Conservation (phyloP, 2,329 filamentous ascomycete species). For the Grosmannia clavigera region DNA sequence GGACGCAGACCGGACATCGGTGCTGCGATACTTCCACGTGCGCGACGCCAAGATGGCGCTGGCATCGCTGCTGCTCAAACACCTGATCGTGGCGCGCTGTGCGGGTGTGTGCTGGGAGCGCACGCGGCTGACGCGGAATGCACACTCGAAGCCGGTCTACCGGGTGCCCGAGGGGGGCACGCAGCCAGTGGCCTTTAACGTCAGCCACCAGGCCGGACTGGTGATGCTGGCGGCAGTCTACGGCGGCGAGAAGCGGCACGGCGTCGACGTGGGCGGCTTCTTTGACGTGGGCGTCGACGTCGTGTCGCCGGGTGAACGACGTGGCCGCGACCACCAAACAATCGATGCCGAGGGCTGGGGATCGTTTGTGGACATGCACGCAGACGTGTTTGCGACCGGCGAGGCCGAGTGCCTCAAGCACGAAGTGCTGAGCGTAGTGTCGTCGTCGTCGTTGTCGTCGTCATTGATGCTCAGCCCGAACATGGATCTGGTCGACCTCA, state of each 20-base stretch:
- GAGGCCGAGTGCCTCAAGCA: slow-evolving; percentile 52
- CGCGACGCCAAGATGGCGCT: slow-evolving; percentile 65
- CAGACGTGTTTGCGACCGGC: slow-evolving; percentile 51
- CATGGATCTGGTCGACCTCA: slow-evolving; percentile 39
- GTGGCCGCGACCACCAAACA: slow-evolving; percentile 45
- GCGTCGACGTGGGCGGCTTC: slow-evolving; percentile 18
- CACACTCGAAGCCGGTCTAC: slow-evolving; percentile 41
- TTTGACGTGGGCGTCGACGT: slow-evolving; percentile 58
- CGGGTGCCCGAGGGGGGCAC: slow-evolving; percentile 12
- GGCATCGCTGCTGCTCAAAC: slow-evolving; percentile 62
- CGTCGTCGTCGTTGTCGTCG: not conserved
- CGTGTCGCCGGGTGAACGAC: slow-evolving; percentile 61
- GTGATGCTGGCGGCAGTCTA: slow-evolving; percentile 51
- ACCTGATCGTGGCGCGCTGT: slow-evolving; percentile 47
- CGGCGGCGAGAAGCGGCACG: slow-evolving; percentile 30
- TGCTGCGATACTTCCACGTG: slow-evolving; percentile 51
- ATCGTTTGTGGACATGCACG: slow-evolving; percentile 58
- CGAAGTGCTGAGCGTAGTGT: slow-evolving; percentile 18
- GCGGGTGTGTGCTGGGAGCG: slow-evolving; percentile 45
- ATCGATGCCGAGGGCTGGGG: slow-evolving; percentile 43
- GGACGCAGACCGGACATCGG: slow-evolving; percentile 40
- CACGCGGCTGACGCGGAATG: slow-evolving; percentile 43
- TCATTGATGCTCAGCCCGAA: slow-evolving; percentile 15
- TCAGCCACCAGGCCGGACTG: slow-evolving; percentile 66
- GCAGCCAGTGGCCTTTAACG: slow-evolving; percentile 53